Evolutionary conservation across 768 basidiomycete species (phyloP), one percentile per base, ranked within the genome.

Genomic region (Pulveroboletus sp.): DNA sequence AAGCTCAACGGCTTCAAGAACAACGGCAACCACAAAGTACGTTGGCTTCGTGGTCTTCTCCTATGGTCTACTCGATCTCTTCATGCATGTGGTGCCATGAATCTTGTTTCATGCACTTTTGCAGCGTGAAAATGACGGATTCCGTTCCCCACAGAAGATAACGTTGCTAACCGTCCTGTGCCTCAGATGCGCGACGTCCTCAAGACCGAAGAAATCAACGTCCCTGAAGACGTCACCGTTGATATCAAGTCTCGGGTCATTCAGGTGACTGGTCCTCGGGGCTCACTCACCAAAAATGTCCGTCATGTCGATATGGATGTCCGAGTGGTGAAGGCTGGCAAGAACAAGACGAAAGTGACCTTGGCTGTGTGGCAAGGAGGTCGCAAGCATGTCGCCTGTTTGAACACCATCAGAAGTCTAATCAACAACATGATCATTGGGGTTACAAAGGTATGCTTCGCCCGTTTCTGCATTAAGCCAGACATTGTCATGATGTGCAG

Each of bases 391-490:
- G 90, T 98, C 63, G 97, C 97, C 49, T 97, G 94, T 78, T 76
- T 99, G 57, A 84, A 94, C 59, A 99, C 97, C 32, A 91, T 99
- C 73, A 87, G 85, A 71, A 94, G 87, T 59, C 69, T 95, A 63
- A 95, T 99, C 63, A 84, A 82, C 72, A 99, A 99, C 80, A 93
- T 99, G 94, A 81, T 98, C 69, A 92, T 75, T 56, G 97, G 97
- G 56, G 97, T 99, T 54, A 97, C 93, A 43, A 92, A 94, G 83
- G 93, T 86, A 51, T 50, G 72, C 35, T 0, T 33, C 34, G 4
- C 17, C 2, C 12, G 8, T 25, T 16, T 31, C 32, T 16, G 11
- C 14, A 13, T 38, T 33, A 49, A 40, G 49, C 38, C 44, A 36
- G n/a, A 39, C 6, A 11, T 20, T 57, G 31, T 60, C 29, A 12